phyloP scores from a whole-genome alignment of 345 rosid species.

The Gossypium arboreum region DNA sequence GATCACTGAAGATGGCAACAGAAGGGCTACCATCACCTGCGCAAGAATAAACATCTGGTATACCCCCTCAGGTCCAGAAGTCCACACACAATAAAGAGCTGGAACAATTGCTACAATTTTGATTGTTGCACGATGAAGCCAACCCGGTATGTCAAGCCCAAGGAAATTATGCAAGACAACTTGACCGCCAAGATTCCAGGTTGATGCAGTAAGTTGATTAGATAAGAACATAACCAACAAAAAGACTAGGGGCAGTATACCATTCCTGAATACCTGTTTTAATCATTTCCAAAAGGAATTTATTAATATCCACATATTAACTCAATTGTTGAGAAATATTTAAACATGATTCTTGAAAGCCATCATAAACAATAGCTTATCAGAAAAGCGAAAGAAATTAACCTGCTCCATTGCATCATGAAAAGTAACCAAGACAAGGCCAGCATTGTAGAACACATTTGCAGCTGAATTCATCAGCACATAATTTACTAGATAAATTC shows the following conservation, averaged over 20 bases:
- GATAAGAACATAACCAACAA: slow-evolving; percentile 59
- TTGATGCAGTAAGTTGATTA: slow-evolving; percentile 67
- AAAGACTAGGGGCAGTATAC: slow-evolving; percentile 51
- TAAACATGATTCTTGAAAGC: neutral
- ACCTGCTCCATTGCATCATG: slow-evolving; percentile 97
- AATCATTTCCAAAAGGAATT: slow-evolving; percentile 8
- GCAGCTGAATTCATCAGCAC: slow-evolving; percentile 84
- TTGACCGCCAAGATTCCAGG: slow-evolving; percentile 84
- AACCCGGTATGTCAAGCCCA: slow-evolving; percentile 73
- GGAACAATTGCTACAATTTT: slow-evolving; percentile 78
- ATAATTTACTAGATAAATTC: slow-evolving; percentile 66
- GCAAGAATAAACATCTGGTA: slow-evolving; percentile 77
- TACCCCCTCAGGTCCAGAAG: slow-evolving; percentile 85
- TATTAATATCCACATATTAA: slow-evolving; percentile 16
- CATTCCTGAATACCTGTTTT: slow-evolving; percentile 66
- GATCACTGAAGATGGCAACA: slow-evolving; percentile 87
- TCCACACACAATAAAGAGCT: slow-evolving; percentile 84
- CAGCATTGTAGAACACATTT: slow-evolving; percentile 65
- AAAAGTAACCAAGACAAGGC: slow-evolving; percentile 75
- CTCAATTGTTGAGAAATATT: neutral
- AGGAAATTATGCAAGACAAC: slow-evolving; percentile 71
- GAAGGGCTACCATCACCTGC: slow-evolving; percentile 78
- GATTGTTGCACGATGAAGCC: slow-evolving; percentile 88
- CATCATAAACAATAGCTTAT: slow-evolving; percentile 9
- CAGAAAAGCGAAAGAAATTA: slow-evolving; percentile 24